Conservation (phyloP, 2,329 filamentous ascomycete genomes). For the Colletotrichum sp. region DNA sequence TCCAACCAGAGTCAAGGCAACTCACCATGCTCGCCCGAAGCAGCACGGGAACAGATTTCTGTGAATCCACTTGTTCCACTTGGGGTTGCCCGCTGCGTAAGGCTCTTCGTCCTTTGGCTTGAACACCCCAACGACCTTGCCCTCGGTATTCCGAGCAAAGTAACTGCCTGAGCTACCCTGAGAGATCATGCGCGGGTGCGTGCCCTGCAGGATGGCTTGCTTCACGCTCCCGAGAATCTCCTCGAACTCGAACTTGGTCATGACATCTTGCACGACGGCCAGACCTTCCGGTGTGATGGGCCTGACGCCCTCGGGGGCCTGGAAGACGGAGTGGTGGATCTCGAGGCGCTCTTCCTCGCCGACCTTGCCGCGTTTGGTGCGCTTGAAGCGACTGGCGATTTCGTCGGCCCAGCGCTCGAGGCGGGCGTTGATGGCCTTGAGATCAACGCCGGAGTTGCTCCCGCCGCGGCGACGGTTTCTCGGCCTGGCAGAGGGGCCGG, state of each 20-base stretch:
- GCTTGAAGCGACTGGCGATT: constrained; percentile 96
- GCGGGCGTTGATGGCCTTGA: constrained; percentile 97
- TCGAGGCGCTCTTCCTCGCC: constrained; percentile 86
- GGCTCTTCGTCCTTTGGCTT: constrained; percentile 99
- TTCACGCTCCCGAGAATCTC: constrained; percentile 89
- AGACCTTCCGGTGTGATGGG: constrained; percentile 80
- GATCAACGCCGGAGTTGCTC: constrained; percentile 90
- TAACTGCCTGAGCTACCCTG: constrained; percentile 98
- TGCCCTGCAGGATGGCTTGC: constrained; percentile 84
- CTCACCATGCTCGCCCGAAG: constrained; percentile 87
- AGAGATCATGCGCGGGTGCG: constrained; percentile 94
- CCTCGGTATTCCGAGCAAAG: constrained; percentile 89
- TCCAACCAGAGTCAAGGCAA: constrained; percentile 6
- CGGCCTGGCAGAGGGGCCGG: constrained; percentile 32
- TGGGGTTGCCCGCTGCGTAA: constrained; percentile 94
- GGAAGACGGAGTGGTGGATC: constrained; percentile 97
- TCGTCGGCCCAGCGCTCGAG: constrained; percentile 97
- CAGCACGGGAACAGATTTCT: constrained; percentile 96
- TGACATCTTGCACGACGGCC: constrained; percentile 66
- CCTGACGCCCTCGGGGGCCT: constrained; percentile 85
- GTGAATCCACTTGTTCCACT: constrained; percentile 99
- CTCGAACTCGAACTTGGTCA: constrained; percentile 85
- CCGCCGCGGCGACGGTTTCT: constrained; percentile 53
- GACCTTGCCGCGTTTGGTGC: constrained; percentile 74
- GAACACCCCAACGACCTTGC: constrained; percentile 96